Percentiles rank a stretch among this genome's conserved stretches.
Conservation (phyloP, 75 land plant species). For the Selaginella moellendorffii region DNA sequence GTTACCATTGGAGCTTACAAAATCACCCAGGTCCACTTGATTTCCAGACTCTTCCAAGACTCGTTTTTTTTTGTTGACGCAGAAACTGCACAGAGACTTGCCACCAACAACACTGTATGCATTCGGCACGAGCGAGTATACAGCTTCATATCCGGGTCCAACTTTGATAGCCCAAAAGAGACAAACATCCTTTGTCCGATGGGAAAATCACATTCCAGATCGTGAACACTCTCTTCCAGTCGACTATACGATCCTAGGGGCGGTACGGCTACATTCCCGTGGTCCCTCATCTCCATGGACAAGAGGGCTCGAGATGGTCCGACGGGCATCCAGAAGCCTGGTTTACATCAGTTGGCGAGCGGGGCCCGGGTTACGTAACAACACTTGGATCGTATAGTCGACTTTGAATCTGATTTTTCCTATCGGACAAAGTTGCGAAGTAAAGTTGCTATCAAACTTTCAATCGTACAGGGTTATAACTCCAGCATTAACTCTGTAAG, state of each 20-base stretch:
- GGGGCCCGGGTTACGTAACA: constrained; percentile 10
- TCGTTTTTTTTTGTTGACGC: too few relatives aligned
- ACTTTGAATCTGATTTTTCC: too few relatives aligned
- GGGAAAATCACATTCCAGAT: constrained; percentile 22
- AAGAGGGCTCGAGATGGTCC: not conserved
- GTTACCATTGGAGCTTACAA: constrained; percentile 6
- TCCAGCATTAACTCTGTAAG: too few relatives aligned
- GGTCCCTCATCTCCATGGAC: constrained; percentile 10
- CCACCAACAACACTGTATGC: not conserved
- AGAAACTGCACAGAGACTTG: not conserved
- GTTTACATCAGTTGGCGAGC: constrained; percentile 4
- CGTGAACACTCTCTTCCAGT: constrained; percentile 3
- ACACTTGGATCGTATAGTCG: too few relatives aligned
- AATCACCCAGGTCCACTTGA: constrained; percentile 7
- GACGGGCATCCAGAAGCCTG: constrained; percentile 12
- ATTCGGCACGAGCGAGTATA: not conserved
- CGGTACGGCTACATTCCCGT: constrained; percentile 14
- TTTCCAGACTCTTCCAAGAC: too few relatives aligned
- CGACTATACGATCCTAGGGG: constrained; percentile 7
- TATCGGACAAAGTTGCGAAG: too few relatives aligned
- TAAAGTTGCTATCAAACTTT: too few relatives aligned
- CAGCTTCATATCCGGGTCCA: not conserved
- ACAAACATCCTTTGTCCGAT: constrained; percentile 3
- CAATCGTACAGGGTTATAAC: too few relatives aligned
- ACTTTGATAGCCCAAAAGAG: not conserved